A percentile compares a stretch with the other conserved stretches of the same genome.
Conservation (phyloP, 2,329 filamentous ascomycete genomes). For the Bipolaris bicolor region DNA sequence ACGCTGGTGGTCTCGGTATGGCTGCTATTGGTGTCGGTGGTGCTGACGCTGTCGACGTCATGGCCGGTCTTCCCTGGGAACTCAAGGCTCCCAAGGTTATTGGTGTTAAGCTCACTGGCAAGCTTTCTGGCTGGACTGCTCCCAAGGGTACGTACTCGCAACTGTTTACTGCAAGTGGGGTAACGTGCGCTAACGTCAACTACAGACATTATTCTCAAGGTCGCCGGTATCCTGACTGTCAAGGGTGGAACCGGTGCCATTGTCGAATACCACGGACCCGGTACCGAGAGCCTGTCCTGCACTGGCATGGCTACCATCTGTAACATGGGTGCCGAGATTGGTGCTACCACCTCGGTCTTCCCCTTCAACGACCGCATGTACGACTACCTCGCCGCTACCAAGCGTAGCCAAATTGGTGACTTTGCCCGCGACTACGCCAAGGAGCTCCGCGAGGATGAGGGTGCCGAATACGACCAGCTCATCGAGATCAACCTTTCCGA, state of each 20-base stretch:
- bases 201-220: slow-evolving; percentile 92
- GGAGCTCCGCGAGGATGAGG: slow-evolving; percentile 82
- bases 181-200: slow-evolving; percentile 14
- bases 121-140: slow-evolving; percentile 87
- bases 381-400: slow-evolving; percentile 91
- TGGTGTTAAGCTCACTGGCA: slow-evolving; percentile 91
- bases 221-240: slow-evolving; percentile 94
- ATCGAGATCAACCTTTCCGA: slow-evolving; percentile 95
- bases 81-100: slow-evolving; percentile 97
- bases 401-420: slow-evolving; percentile 88
- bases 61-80: slow-evolving; percentile 97
- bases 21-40: slow-evolving; percentile 94
- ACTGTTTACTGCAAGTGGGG: slow-evolving; percentile 16
- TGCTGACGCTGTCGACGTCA: slow-evolving; percentile 97
- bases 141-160: slow-evolving; percentile 74
- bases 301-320: slow-evolving; percentile 89
- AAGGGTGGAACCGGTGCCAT: slow-evolving; percentile 97
- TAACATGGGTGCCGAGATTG: slow-evolving; percentile 61
- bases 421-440: slow-evolving; percentile 83
- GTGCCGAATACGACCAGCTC: slow-evolving; percentile 92
- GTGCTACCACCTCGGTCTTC: slow-evolving; percentile 92
- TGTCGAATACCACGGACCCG: slow-evolving; percentile 76
- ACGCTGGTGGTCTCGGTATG: slow-evolving; percentile 95
- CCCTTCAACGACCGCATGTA: slow-evolving; percentile 98
- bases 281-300: slow-evolving; percentile 73